phyloP scores from a whole-genome alignment of 2,329 filamentous ascomycete genomes.

The Neofusicoccum parvum region DNA sequence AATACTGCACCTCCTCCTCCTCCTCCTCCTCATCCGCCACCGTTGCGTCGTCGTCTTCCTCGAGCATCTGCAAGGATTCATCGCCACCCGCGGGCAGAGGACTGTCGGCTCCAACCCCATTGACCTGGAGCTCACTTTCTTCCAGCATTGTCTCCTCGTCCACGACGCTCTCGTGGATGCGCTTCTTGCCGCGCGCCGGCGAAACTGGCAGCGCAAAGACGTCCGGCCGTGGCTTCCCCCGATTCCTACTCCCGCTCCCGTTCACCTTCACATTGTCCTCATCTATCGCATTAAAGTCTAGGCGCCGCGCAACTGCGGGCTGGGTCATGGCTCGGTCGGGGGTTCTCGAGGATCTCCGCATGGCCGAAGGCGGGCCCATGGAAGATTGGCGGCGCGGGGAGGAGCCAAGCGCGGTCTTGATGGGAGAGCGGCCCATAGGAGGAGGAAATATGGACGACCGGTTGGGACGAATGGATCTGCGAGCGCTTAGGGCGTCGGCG shows the following conservation, averaged over 20 bases:
- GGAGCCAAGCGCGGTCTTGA: conserved; percentile 60
- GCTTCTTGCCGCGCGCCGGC: conserved; percentile 31
- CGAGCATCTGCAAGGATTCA: conserved; percentile 29
- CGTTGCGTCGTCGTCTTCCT: conserved; percentile 33
- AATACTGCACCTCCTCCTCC: too few relatives aligned
- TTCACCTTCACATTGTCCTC: conserved; percentile 33
- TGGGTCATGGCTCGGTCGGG: conserved; percentile 35
- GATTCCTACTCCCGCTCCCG: conserved; percentile 30
- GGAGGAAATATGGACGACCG: conserved; percentile 50
- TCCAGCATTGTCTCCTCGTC: conserved; percentile 37
- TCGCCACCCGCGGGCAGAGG: conserved; percentile 33
- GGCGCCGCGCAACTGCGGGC: conserved; percentile 53
- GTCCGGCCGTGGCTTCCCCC: conserved; percentile 32
- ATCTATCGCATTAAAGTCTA: conserved; percentile 52
- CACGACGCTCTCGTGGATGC: conserved; percentile 33
- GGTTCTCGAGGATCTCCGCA: conserved; percentile 38
- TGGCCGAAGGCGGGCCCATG: conserved; percentile 57
- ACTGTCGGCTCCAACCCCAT: conserved; percentile 32
- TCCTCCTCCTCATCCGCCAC: conserved; percentile 27
- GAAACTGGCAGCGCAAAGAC: conserved; percentile 40
- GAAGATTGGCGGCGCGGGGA: conserved; percentile 65
- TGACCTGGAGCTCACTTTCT: conserved; percentile 27
- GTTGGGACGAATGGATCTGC: conserved; percentile 47
- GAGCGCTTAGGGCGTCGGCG: conserved; percentile 46
- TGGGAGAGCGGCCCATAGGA: conserved; percentile 60